Conservation (phyloP, 805 yeast genomes). For the Wickerhamiella brachini region DNA sequence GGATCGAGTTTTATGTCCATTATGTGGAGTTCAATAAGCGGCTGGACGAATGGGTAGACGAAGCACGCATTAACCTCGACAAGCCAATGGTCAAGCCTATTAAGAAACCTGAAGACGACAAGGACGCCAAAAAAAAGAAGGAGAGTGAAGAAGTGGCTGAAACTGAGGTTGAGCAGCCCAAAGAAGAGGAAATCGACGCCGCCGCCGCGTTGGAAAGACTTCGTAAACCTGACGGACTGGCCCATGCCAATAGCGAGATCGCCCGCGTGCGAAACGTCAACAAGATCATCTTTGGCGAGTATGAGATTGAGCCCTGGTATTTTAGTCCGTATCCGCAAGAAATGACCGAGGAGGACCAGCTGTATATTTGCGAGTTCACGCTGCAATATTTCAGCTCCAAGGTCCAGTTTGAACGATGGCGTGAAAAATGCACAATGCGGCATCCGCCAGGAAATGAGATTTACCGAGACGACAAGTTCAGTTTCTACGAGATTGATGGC, state of each 20-base stretch:
- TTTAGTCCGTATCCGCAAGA: constrained; percentile 95
- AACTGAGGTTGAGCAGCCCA: constrained; percentile 46
- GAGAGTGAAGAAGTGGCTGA: constrained; percentile 17
- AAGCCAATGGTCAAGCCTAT: constrained; percentile 61
- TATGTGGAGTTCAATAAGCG: constrained; percentile 91
- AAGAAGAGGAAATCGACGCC: constrained; percentile 69
- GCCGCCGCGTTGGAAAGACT: constrained; percentile 82
- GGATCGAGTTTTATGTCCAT: constrained; percentile 79
- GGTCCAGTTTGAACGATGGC: constrained; percentile 84
- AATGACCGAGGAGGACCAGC: constrained; percentile 77
- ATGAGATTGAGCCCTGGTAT: constrained; percentile 96
- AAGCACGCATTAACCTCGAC: constrained; percentile 56
- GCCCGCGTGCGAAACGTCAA: constrained; percentile 79
- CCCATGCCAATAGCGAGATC: constrained; percentile 74
- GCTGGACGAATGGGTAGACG: constrained; percentile 85
- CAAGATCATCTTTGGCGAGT: constrained; percentile 72
- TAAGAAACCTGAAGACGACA: constrained; percentile 30
- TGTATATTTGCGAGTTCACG: constrained; percentile 86
- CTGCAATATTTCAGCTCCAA: constrained; percentile 75
- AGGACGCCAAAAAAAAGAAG: constrained; percentile 13
- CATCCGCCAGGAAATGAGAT: constrained; percentile 99
- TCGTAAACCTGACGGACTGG: constrained; percentile 95
- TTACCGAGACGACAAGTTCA: constrained; percentile 80
- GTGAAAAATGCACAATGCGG: constrained; percentile 72
- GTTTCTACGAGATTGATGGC: constrained; percentile 96